A percentile compares a stretch with the other conserved stretches of the same genome.
Evolutionary conservation across 805 yeast genomes (phyloP).

Genomic region (Candida vartiovaarae): DNA sequence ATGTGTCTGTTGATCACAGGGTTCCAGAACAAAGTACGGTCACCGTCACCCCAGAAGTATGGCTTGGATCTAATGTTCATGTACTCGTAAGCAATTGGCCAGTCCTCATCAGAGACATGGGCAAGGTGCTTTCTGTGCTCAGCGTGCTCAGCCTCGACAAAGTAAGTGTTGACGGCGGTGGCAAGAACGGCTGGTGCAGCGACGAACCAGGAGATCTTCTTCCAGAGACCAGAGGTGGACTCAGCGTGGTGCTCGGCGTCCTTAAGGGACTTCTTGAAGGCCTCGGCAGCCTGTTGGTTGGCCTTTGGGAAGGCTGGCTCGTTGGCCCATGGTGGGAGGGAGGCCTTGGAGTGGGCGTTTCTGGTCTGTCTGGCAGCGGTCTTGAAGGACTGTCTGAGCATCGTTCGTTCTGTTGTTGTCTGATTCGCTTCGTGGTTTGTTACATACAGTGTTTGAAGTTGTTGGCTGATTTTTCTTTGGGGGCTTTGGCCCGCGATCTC

Average conservation of each 20-base stretch:
- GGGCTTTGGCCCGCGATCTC: slow-evolving; percentile 2
- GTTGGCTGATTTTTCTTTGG: slow-evolving; percentile 4
- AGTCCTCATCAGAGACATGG: slow-evolving; percentile 74
- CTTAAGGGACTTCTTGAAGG: slow-evolving; percentile 51
- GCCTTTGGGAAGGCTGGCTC: slow-evolving; percentile 41
- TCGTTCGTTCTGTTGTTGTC: slow-evolving; percentile 14
- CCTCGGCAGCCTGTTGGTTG: slow-evolving; percentile 48
- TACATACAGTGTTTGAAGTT: too few species aligned
- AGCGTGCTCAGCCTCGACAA: slow-evolving; percentile 82
- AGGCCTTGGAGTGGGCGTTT: slow-evolving; percentile 18
- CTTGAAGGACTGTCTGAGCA: slow-evolving; percentile 36
- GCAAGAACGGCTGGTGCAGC: slow-evolving; percentile 78
- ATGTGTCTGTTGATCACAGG: slow-evolving; percentile 84
- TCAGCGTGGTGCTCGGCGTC: slow-evolving; percentile 76
- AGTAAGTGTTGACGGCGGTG: slow-evolving; percentile 74
- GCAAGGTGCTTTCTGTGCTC: slow-evolving; percentile 75
- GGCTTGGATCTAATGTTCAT: slow-evolving; percentile 83
- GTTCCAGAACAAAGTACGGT: slow-evolving; percentile 96
- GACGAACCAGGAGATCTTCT: slow-evolving; percentile 69
- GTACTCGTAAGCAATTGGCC: slow-evolving; percentile 88
- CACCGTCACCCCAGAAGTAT: slow-evolving; percentile 99
- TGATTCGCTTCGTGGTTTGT: neutral
- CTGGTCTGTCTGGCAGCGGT: slow-evolving; percentile 15
- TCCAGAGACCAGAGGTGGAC: slow-evolving; percentile 75
- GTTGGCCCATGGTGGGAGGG: slow-evolving; percentile 34